A percentile compares a stretch with the other conserved stretches of the same genome.
Conservation (phyloP, 331 rosid genomes). For the Acacia concinna region DNA sequence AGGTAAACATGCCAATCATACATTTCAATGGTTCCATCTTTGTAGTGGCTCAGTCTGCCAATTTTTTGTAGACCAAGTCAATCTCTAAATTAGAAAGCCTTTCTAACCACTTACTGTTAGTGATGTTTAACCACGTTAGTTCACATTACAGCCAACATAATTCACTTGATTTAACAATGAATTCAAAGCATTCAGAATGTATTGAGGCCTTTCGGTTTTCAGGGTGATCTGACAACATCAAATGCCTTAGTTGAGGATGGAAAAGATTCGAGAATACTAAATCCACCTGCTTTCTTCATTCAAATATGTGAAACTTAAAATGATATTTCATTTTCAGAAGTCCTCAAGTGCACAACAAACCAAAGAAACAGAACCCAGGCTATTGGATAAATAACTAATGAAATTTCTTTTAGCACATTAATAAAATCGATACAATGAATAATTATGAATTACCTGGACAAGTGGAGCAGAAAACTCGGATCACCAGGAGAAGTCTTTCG, state of each 20-base stretch:
- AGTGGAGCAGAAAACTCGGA: constrained; percentile 65
- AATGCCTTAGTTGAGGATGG: not conserved
- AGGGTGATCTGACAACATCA: not conserved
- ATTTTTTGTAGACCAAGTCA: no score
- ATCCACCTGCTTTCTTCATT: not conserved
- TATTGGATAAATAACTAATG: not conserved
- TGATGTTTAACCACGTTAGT: not conserved
- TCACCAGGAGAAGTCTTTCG: constrained; percentile 76
- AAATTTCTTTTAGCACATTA: not conserved
- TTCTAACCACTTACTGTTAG: no score
- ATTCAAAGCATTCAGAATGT: not conserved
- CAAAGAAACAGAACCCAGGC: not conserved
- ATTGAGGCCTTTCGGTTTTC: not conserved
- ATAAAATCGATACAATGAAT: constrained; percentile 5
- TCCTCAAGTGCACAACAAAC: not conserved
- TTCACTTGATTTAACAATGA: not conserved
- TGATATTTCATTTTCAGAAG: not conserved
- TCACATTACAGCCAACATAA: not conserved
- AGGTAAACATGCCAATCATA: not conserved
- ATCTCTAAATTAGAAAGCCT: no score
- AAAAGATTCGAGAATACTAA: not conserved
- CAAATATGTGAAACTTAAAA: not conserved
- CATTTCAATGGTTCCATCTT: not conserved
- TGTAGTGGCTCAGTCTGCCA: no score
- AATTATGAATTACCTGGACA: constrained; percentile 64